Base-by-base conservation (phyloP, 441 rosid species). In the Syzygium malaccense region DNA sequence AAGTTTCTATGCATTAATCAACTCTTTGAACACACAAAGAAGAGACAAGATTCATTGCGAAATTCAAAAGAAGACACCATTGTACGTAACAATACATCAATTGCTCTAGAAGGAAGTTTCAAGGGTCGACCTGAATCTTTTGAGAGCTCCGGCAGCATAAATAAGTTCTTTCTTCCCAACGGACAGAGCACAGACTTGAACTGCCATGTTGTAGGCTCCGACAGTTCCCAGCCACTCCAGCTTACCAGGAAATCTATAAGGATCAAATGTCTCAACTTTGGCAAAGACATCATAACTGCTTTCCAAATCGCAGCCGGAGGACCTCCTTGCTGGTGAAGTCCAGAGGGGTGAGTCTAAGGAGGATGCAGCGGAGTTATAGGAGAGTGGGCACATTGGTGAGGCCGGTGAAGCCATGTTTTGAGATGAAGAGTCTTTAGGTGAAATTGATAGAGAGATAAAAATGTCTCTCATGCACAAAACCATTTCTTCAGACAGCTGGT, bases 401-500 rank as follows among this genome's bases (percentile, higher is more conserved):
- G 92, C 88, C 30, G 93, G 93, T 85, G 92, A 90, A 86, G 93
- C 91, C 87, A 89, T 56, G 57, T 62, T 55, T 78, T 91, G 91
- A 20, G 93, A 91, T 64, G 93, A 89, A 57, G 91, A 62, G 56
- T 88, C 89, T 90, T 91, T 92, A 23, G 94, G 91, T n/a, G 96
- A 92, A 92, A 92, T 94, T 83, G 96, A 93, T 86, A 95, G 90
- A 89, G 92, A 94, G 91, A 94, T 87, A 91, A 93, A 95, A 86
- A 94, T 95, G 88, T 95, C 93, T 94, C 93, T 94, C 96, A 95
- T 95, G 92, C 95, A 95, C 88, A 86, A 66, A 85, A 95, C 91
- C 98, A 95, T 95, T 93, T 95, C 94, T 92, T 95, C 96, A 15
- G 95, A 95, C 87, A 95, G 93, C 85, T 66, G 89, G 89, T 94